Evolutionary conservation across 768 basidiomycete genomes (phyloP).

Genomic region (Tephrocybe sp.): DNA sequence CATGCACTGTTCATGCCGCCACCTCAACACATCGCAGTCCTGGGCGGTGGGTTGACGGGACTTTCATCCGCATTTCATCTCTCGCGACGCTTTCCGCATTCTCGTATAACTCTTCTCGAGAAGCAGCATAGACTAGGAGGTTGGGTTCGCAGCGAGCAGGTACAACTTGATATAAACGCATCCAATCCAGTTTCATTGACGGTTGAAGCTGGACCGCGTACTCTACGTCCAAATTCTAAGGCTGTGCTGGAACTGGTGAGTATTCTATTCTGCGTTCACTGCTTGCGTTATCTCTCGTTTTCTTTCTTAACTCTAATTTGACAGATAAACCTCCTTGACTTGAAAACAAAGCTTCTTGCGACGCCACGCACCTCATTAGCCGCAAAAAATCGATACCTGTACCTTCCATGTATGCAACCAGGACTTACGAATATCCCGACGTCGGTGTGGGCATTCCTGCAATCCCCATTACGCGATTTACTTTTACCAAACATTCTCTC

Average conservation of each 20-base stretch:
- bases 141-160: slow-evolving; percentile 72
- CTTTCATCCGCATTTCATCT: slow-evolving; percentile 81
- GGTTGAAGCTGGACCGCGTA: slow-evolving; percentile 86
- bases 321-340: slow-evolving; percentile 75
- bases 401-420: slow-evolving; percentile 29
- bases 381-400: slow-evolving; percentile 77
- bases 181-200: slow-evolving; percentile 38
- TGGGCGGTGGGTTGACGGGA: slow-evolving; percentile 83
- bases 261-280: slow-evolving; percentile 1
- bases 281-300: not conserved
- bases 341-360: slow-evolving; percentile 59
- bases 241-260: slow-evolving; percentile 79
- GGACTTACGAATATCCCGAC: slow-evolving; percentile 55
- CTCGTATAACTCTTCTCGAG: slow-evolving; percentile 70
- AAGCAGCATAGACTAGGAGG: slow-evolving; percentile 67
- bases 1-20: slow-evolving; percentile 9
- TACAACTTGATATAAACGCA: slow-evolving; percentile 32
- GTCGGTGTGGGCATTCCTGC: slow-evolving; percentile 33
- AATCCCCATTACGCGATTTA: slow-evolving; percentile 34
- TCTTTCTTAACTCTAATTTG: not conserved
- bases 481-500: slow-evolving; percentile 53
- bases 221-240: slow-evolving; percentile 73
- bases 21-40: slow-evolving; percentile 50
- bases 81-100: slow-evolving; percentile 55
- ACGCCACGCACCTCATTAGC: slow-evolving; percentile 67